Conservation (phyloP, 257 asterid genomes). For the Mitragyna speciosa region DNA sequence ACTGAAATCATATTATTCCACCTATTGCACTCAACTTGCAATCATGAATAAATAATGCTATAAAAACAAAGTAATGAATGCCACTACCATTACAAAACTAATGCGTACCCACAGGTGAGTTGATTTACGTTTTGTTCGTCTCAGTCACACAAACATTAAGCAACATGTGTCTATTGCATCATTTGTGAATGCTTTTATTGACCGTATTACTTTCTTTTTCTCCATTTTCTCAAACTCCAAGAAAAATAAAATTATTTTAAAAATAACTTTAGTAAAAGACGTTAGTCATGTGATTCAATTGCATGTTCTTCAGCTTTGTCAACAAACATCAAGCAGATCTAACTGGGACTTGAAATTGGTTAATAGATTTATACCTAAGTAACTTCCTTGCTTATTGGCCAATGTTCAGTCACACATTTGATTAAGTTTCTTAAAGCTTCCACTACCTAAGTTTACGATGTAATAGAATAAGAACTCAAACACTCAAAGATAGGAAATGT, state of each 20-base stretch:
- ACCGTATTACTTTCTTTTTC: neutral
- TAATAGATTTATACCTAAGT: too few species aligned
- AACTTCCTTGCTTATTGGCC: neutral
- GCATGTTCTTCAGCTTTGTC: neutral
- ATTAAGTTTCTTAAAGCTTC: neutral
- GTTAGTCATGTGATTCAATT: too few species aligned
- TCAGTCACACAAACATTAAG: neutral
- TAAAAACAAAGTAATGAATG: neutral
- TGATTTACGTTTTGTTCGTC: neutral
- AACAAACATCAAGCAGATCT: neutral
- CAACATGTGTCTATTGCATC: neutral
- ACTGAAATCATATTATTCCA: neutral
- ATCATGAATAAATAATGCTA: neutral
- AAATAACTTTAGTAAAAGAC: neutral
- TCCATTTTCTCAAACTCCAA: neutral
- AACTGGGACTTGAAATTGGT: neutral
- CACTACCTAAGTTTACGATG: neutral
- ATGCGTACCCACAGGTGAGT: neutral
- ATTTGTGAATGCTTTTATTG: neutral
- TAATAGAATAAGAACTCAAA: neutral
- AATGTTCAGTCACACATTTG: neutral
- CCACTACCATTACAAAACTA: neutral
- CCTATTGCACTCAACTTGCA: neutral
- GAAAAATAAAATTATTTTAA: neutral
- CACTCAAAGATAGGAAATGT: neutral